phyloP scores from a whole-genome alignment of 1,284 basidiomycete species.

The Entoloma clypeatum region DNA sequence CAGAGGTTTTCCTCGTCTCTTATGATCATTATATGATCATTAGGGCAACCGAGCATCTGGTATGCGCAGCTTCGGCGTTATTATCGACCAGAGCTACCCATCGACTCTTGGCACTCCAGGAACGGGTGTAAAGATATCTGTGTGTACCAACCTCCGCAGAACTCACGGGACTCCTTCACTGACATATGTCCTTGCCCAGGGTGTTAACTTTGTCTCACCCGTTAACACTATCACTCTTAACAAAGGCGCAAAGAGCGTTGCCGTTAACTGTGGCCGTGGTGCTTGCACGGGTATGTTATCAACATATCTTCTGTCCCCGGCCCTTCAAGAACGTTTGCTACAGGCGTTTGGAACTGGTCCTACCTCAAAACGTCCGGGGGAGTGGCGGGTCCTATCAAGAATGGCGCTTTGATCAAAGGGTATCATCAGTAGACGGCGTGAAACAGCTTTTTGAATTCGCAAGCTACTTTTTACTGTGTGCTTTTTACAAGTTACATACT shows the following conservation, averaged over 20 bases:
- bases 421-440: too few species aligned
- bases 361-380: constrained; percentile 45
- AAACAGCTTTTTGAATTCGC: too few species aligned
- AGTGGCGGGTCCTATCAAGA: too few species aligned
- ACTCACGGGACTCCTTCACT: constrained; percentile 8
- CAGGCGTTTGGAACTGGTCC: constrained; percentile 53
- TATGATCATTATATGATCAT: constrained; percentile 1
- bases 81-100: constrained; percentile 52
- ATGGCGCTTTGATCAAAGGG: too few species aligned
- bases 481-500: too few species aligned
- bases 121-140: constrained; percentile 38
- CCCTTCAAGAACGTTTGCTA: background rate
- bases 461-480: too few species aligned
- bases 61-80: constrained; percentile 39
- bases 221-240: constrained; percentile 35
- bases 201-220: constrained; percentile 36
- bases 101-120: constrained; percentile 42
- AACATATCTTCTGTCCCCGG: constrained; percentile 4
- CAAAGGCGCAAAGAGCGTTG: constrained; percentile 33
- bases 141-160: constrained; percentile 14
- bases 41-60: constrained; percentile 42
- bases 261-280: constrained; percentile 42
- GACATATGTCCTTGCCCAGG: constrained; percentile 22
- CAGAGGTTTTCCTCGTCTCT: background rate
- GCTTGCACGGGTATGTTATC: constrained; percentile 38